Percentiles rank a stretch among this genome's conserved stretches.
phyloP scores from a whole-genome alignment of 352 stramenopile genomes.

The Aphanomyces cochlioides region DNA sequence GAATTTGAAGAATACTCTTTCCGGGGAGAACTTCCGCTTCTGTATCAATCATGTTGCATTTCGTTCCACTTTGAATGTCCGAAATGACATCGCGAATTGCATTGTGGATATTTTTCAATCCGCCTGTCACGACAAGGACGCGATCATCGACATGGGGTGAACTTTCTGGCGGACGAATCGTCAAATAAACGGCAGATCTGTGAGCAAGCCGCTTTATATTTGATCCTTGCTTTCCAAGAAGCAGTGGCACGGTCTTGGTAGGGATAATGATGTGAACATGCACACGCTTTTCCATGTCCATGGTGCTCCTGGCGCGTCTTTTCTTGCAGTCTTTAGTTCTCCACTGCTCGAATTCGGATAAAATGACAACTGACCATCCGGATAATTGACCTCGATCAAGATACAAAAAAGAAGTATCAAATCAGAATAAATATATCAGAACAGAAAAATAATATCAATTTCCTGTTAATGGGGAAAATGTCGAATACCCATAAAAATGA shows the following conservation, averaged over 20 bases:
- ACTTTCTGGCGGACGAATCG: not conserved
- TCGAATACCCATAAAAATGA: too few species aligned
- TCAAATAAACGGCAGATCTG: not conserved
- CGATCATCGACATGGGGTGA: not conserved
- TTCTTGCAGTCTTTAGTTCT: too few species aligned
- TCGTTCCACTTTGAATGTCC: not conserved
- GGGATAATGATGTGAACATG: conserved; percentile 1
- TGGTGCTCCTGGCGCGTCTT: not conserved
- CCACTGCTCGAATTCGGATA: too few species aligned
- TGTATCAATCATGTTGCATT: conserved; percentile 1
- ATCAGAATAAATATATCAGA: too few species aligned
- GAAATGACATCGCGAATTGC: conserved; percentile 4
- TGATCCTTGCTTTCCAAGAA: not conserved
- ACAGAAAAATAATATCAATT: too few species aligned
- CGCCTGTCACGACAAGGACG: not conserved
- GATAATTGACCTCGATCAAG: too few species aligned
- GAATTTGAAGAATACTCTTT: not conserved
- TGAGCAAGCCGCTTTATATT: not conserved
- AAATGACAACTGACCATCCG: too few species aligned
- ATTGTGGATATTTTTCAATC: not conserved
- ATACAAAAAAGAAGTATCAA: too few species aligned
- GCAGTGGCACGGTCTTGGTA: not conserved
- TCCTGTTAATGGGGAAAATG: too few species aligned
- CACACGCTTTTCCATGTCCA: not conserved
- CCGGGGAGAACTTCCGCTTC: not conserved